Conservation (phyloP, 371 early-diverging fungal species). For the Mucor ambiguus region DNA sequence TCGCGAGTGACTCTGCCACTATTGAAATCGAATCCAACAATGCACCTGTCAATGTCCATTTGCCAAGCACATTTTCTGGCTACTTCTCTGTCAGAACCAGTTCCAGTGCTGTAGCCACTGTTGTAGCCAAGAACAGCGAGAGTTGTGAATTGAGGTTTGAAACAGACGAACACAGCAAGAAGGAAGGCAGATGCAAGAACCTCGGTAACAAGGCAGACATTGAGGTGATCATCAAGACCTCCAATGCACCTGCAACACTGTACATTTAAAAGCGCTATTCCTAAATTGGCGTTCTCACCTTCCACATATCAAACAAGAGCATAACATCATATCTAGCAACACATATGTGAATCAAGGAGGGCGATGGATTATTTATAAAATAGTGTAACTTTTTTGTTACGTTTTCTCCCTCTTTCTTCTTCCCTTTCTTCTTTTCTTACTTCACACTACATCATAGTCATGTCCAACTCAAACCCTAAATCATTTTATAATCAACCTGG, state of each 20-base stretch:
- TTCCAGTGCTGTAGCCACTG: background rate
- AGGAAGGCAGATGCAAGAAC: conserved; percentile 17
- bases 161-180: conserved; percentile 5
- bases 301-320: too few relatives aligned
- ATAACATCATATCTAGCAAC: background rate
- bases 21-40: conserved; percentile 11
- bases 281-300: background rate
- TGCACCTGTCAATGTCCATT: conserved; percentile 15
- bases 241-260: conserved; percentile 16
- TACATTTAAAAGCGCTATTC: conserved; percentile 14
- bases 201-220: conserved; percentile 9
- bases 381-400: too few relatives aligned
- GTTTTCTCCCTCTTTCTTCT: background rate
- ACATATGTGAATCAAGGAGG: too few relatives aligned
- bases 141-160: background rate
- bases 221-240: conserved; percentile 15
- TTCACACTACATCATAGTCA: background rate
- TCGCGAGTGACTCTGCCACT: background rate
- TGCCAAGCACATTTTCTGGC: conserved; percentile 18
- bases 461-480: conserved; percentile 19
- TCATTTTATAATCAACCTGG: conserved; percentile 24
- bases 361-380: background rate
- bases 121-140: conserved; percentile 4
- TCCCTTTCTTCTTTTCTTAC: background rate
- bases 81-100: conserved; percentile 7